These are phyloP conservation scores for Berkeleyomyces rouxiae DNA, from an alignment of 2,329 filamentous ascomycete species.

Conservation along the genomic window DNA sequence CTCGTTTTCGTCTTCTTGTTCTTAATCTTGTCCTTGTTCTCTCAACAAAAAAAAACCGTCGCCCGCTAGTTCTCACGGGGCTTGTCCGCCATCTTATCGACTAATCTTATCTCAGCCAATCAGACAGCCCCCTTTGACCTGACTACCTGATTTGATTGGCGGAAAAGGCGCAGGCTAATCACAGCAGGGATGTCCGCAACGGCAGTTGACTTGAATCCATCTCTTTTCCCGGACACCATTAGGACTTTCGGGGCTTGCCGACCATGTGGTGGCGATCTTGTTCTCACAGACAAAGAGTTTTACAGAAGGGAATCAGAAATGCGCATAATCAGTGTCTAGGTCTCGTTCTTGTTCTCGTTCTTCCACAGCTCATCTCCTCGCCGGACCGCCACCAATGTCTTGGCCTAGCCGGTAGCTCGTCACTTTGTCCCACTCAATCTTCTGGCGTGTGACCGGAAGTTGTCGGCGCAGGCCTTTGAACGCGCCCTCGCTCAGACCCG, in stretches of 20 bases:
- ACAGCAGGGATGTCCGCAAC: no score
- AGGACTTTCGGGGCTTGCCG: no score
- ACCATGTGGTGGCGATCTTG: no score
- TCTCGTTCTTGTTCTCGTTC: no score
- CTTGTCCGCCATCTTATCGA: neutral
- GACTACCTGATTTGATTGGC: neutral
- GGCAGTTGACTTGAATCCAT: no score
- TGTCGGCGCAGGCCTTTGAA: slow-evolving; percentile 90
- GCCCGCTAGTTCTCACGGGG: neutral
- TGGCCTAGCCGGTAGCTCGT: slow-evolving; percentile 76
- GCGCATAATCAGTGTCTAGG: no score
- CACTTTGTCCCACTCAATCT: slow-evolving; percentile 99
- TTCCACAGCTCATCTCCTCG: slow-evolving; percentile 27
- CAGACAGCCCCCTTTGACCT: neutral
- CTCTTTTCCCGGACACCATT: no score
- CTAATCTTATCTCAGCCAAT: neutral
- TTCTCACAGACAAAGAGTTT: no score
- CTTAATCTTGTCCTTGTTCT: neutral
- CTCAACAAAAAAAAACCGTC: neutral
- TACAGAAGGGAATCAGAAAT: no score
- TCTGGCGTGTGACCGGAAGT: slow-evolving; percentile 89
- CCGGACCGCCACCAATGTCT: slow-evolving; percentile 56
- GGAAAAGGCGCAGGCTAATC: neutral
- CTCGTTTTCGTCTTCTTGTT: neutral
- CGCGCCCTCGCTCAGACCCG: slow-evolving; percentile 73